Conservation (phyloP, 2,329 filamentous ascomycete genomes). For the Ciborinia camelliae region DNA sequence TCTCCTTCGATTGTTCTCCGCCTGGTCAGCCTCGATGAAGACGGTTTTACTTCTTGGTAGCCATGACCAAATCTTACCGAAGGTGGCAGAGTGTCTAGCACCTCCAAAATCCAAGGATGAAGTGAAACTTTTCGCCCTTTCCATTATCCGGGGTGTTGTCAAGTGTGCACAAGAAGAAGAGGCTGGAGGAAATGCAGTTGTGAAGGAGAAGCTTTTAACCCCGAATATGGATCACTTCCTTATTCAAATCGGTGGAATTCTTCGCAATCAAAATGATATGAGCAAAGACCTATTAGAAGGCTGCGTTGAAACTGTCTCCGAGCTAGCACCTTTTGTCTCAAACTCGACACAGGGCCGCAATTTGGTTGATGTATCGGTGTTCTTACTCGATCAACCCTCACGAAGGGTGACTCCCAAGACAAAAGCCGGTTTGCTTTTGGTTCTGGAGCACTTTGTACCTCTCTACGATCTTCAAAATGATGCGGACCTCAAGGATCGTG, state of each 20-base stretch:
- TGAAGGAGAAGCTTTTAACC: constrained; percentile 54
- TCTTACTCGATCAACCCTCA: constrained; percentile 79
- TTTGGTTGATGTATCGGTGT: constrained; percentile 75
- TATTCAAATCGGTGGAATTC: constrained; percentile 63
- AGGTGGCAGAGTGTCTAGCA: constrained; percentile 68
- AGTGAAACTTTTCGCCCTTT: constrained; percentile 78
- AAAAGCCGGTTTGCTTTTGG: constrained; percentile 75
- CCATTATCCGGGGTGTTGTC: constrained; percentile 69
- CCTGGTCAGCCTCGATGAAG: constrained; percentile 68
- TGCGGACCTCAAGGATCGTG: constrained; percentile 54
- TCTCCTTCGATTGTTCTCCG: constrained; percentile 73
- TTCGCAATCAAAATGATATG: constrained; percentile 54
- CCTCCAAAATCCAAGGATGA: constrained; percentile 76
- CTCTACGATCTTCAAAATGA: constrained; percentile 57
- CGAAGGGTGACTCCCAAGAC: constrained; percentile 77
- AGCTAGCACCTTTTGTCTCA: constrained; percentile 67
- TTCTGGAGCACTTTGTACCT: constrained; percentile 76
- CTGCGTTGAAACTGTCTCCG: constrained; percentile 75
- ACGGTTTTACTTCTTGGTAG: constrained; percentile 64
- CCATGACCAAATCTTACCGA: constrained; percentile 60
- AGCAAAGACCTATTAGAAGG: constrained; percentile 75
- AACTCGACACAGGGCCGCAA: constrained; percentile 67
- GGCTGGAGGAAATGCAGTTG: constrained; percentile 47
- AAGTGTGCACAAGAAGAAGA: constrained; percentile 56
- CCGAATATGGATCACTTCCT: constrained; percentile 59